Evolutionary conservation across 2,329 filamentous ascomycete genomes (phyloP).

Genomic region (Colletotrichum lentis): DNA sequence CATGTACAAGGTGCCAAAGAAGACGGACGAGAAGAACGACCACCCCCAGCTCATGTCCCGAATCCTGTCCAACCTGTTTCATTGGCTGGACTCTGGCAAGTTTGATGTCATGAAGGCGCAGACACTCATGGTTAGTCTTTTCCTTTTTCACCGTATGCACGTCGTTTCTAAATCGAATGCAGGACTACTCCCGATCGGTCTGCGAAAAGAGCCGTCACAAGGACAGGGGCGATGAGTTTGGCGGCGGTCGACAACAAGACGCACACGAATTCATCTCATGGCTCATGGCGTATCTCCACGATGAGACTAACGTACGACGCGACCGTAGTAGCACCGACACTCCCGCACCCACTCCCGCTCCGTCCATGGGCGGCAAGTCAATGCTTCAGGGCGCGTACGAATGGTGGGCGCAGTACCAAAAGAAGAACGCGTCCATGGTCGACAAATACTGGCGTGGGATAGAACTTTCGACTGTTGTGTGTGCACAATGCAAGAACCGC

Average conservation of each 20-base stretch:
- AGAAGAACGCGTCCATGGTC: conserved; percentile 77
- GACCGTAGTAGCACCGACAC: conserved; percentile 39
- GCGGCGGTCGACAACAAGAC: conserved; percentile 83
- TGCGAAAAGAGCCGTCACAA: conserved; percentile 41
- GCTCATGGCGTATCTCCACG: conserved; percentile 80
- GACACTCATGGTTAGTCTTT: conserved; percentile 63
- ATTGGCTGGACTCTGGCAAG: conserved; percentile 63
- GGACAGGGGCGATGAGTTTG: conserved; percentile 62
- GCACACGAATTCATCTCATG: conserved; percentile 90
- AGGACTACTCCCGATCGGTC: conserved; percentile 62
- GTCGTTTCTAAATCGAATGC: conserved; percentile 37
- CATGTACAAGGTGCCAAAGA: conserved; percentile 73
- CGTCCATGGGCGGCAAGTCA: conserved; percentile 46
- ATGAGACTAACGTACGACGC: conserved; percentile 78
- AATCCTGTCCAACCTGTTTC: conserved; percentile 66
- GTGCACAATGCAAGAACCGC: conserved; percentile 64
- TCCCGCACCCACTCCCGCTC: conserved; percentile 43
- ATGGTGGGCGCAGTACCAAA: conserved; percentile 77
- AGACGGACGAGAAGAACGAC: conserved; percentile 62
- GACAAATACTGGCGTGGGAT: conserved; percentile 82
- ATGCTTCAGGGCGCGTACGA: conserved; percentile 68
- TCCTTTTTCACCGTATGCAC: neutral
- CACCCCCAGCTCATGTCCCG: conserved; percentile 67
- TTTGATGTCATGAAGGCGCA: conserved; percentile 61
- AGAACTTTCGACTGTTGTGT: conserved; percentile 75